Evolutionary conservation across 2,329 filamentous ascomycete species (phyloP).

Genomic region (Hymenoscyphus fraxineus): DNA sequence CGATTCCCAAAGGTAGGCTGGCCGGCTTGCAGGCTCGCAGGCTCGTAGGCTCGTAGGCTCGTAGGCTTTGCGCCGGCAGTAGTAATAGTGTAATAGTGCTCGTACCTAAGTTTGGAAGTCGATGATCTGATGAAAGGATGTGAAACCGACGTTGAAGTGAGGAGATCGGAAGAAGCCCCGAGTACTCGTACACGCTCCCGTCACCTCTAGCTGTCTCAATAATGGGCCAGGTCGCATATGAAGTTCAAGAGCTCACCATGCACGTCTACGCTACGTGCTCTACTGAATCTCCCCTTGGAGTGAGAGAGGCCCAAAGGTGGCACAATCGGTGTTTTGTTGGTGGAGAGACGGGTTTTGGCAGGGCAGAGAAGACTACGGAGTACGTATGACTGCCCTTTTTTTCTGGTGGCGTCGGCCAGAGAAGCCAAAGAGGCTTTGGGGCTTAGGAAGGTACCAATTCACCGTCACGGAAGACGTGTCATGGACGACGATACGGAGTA

Average conservation of each 20-base stretch:
- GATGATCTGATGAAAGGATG: neutral
- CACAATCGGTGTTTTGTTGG: neutral
- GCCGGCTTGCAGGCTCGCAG: neutral
- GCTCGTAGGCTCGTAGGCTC: too few relatives aligned
- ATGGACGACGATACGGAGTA: neutral
- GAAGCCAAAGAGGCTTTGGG: neutral
- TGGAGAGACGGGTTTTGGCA: neutral
- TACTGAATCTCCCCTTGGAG: too few relatives aligned
- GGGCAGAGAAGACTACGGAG: neutral
- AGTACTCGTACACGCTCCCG: neutral
- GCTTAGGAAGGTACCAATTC: neutral
- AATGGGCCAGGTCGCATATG: too few relatives aligned
- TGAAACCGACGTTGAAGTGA: neutral
- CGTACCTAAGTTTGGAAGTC: neutral
- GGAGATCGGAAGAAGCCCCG: neutral
- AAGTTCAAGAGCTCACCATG: too few relatives aligned
- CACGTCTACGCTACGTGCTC: too few relatives aligned
- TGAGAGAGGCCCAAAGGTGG: neutral
- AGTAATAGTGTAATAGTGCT: neutral
- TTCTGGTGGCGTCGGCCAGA: constrained; percentile 2
- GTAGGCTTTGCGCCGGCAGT: too few relatives aligned
- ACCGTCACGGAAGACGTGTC: neutral
- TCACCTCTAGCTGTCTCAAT: too few relatives aligned
- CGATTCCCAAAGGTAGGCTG: neutral
- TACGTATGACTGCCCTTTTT: neutral